Evolutionary conservation across 306 rosid species (phyloP).

Genomic region (Abrus pulchellus): DNA sequence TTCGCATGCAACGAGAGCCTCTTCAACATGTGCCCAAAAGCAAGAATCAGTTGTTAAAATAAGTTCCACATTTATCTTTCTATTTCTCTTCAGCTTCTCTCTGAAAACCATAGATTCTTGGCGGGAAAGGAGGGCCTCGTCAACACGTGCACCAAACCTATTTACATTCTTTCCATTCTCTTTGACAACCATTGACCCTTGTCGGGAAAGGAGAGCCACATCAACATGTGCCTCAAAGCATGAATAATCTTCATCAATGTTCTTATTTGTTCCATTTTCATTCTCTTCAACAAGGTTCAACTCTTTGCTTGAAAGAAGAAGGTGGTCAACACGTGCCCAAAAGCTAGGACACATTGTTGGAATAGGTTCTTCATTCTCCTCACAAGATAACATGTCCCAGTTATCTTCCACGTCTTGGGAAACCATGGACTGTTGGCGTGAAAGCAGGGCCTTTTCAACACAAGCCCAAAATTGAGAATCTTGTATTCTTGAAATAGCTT

Average conservation of each 20-base stretch:
- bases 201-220: not conserved
- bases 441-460: conserved; percentile 43
- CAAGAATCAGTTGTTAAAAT: conserved; percentile 72
- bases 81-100: not conserved
- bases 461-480: conserved; percentile 35
- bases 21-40: conserved; percentile 83
- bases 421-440: conserved; percentile 31
- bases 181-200: too few relatives aligned
- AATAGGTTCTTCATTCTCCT: not conserved
- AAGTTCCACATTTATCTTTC: conserved; percentile 41
- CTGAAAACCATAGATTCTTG: too few relatives aligned
- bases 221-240: not conserved
- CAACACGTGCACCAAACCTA: too few relatives aligned
- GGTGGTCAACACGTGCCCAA: conserved; percentile 67
- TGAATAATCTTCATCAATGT: not conserved
- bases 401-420: not conserved
- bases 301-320: conserved; percentile 32
- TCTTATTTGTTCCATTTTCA: not conserved
- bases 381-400: not conserved
- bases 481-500: too few relatives aligned
- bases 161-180: not conserved
- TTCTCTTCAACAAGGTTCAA: not conserved
- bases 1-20: conserved; percentile 52
- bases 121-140: not conserved
- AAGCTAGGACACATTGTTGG: conserved; percentile 47